Evolutionary conservation across 2,329 filamentous ascomycete genomes (phyloP).

Genomic region (Sordariomycetes sp.): DNA sequence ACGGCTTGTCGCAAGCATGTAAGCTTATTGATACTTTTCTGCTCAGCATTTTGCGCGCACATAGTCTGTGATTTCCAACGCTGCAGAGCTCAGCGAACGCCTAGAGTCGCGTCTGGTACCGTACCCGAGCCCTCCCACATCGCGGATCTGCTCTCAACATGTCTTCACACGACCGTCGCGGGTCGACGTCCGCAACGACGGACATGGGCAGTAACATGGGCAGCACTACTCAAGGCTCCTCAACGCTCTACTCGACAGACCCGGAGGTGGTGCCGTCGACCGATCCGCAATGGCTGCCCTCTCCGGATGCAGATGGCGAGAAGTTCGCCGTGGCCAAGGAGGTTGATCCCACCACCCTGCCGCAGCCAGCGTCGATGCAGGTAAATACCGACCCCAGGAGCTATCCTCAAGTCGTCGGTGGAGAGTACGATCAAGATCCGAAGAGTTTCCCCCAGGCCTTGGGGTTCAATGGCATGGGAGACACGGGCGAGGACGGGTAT

Average conservation of each 20-base stretch:
- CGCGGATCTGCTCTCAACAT: neutral
- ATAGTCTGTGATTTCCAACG: neutral
- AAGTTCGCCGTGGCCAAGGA: no score
- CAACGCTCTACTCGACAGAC: neutral
- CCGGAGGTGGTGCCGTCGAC: neutral
- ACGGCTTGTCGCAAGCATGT: no score
- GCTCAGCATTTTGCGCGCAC: no score
- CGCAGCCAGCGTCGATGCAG: neutral
- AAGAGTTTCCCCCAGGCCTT: neutral
- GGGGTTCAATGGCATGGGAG: neutral
- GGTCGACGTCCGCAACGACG: neutral
- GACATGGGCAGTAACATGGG: neutral
- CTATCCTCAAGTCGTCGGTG: neutral
- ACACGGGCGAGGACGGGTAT: neutral
- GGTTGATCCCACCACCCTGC: neutral
- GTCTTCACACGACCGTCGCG: neutral
- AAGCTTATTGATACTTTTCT: no score
- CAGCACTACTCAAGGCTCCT: neutral
- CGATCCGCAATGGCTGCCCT: no score
- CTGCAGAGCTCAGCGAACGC: neutral
- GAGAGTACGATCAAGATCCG: no score
- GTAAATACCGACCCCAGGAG: neutral
- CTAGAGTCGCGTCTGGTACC: neutral
- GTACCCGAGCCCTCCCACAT: neutral
- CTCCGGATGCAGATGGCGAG: no score